Percentiles rank a stretch among this genome's conserved stretches.
Conservation (phyloP, 1,139 yeast species). For the Blastobotrys serpentis region DNA sequence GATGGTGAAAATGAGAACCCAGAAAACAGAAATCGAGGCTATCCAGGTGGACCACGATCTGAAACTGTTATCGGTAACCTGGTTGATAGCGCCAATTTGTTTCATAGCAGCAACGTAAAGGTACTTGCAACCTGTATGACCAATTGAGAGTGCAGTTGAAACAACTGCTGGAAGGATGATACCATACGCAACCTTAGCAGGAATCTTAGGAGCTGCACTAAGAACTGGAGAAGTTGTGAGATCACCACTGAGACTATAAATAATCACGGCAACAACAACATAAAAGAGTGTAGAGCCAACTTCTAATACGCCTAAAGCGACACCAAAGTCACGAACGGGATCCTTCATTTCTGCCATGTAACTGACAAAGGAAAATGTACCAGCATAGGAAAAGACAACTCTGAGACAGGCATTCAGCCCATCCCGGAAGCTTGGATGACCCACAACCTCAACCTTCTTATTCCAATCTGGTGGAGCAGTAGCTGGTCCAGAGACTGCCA, state of each 20-base stretch:
- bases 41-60: not conserved
- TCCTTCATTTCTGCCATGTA: slow-evolving; percentile 1
- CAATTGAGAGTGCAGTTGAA: not conserved
- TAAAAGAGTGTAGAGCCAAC: not conserved
- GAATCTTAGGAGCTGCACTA: not conserved
- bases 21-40: not conserved
- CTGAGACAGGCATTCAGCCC: not conserved
- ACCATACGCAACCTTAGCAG: slow-evolving; percentile 3
- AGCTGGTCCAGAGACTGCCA: not conserved
- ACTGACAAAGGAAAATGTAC: not conserved
- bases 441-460: not conserved
- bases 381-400: not conserved
- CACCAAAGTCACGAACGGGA: not conserved
- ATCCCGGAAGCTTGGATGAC: not conserved
- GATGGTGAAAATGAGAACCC: not conserved
- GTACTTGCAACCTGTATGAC: not conserved
- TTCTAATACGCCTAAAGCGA: not conserved
- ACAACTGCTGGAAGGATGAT: not conserved
- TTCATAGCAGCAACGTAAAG: not conserved
- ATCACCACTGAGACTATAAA: not conserved
- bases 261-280: not conserved
- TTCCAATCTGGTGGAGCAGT: not conserved
- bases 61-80: not conserved
- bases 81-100: not conserved
- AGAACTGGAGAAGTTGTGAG: not conserved